Conservation (phyloP, 108 stramenopile species). For the Skeletonema tropicum region DNA sequence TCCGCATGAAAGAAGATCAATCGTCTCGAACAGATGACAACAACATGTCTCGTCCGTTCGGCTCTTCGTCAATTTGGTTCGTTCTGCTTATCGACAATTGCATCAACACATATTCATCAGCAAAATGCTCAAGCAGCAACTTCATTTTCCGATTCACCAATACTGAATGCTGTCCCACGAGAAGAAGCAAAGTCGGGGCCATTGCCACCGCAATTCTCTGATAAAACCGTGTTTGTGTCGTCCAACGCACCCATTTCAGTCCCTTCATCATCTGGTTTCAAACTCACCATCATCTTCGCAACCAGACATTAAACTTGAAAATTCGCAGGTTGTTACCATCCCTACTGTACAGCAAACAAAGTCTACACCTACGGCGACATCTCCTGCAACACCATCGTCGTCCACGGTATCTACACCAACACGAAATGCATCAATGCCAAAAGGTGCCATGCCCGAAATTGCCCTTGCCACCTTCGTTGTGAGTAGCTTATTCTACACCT, state of each 20-base stretch:
- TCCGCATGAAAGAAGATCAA: neutral
- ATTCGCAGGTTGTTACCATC: neutral
- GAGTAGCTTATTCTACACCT: neutral
- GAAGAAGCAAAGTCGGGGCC: neutral
- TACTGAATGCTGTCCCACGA: neutral
- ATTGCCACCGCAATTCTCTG: slow-evolving; percentile 2
- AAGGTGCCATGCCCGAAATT: neutral
- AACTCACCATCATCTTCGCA: too few species aligned
- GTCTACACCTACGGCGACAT: neutral
- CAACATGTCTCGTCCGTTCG: neutral
- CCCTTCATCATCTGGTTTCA: too few species aligned
- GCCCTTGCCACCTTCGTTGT: neutral
- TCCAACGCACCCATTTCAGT: too few species aligned
- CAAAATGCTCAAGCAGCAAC: neutral
- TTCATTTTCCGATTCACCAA: slow-evolving; percentile 6
- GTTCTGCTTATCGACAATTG: neutral
- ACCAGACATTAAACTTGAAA: neutral
- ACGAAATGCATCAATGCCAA: neutral
- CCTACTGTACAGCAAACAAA: neutral
- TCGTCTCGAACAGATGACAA: neutral
- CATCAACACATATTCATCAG: neutral
- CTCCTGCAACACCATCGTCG: neutral
- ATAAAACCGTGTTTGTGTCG: neutral
- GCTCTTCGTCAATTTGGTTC: neutral
- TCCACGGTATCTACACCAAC: neutral